phyloP scores from a whole-genome alignment of 2,329 filamentous ascomycete genomes.

The Colletotrichum cereale region DNA sequence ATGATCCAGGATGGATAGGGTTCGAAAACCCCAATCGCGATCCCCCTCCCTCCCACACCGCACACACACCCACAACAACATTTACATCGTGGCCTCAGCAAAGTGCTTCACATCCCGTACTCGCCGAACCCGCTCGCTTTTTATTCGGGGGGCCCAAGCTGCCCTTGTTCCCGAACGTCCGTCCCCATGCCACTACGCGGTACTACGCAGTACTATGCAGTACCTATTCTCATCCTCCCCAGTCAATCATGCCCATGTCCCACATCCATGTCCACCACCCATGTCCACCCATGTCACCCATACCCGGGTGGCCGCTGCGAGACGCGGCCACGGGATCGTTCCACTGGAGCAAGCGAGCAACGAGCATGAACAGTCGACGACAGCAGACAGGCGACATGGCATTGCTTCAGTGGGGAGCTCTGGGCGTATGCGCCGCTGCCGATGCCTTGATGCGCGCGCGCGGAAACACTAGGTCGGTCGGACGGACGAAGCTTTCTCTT shows the following conservation, averaged over 20 bases:
- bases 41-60: conserved; percentile 14
- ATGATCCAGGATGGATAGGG: conserved; percentile 4
- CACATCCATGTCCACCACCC: background rate
- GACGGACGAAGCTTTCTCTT: background rate
- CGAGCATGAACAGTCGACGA: background rate
- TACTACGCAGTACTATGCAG: no score
- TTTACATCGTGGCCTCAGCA: conserved; percentile 3
- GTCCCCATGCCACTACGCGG: background rate
- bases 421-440: background rate
- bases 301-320: conserved; percentile 3
- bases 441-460: background rate
- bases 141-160: background rate
- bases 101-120: background rate
- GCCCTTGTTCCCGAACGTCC: background rate
- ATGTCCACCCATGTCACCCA: conserved; percentile 2
- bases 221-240: background rate
- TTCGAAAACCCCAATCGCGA: conserved; percentile 34
- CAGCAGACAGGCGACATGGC: background rate
- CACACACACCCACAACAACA: conserved; percentile 8
- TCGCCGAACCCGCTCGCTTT: conserved; percentile 7
- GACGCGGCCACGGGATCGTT: conserved; percentile 9
- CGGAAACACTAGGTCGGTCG: background rate
- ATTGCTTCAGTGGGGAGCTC: background rate
- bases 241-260: conserved; percentile 6
- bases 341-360: conserved; percentile 8